Conservation (phyloP, 306 rosid genomes). For the Quercus alba region DNA sequence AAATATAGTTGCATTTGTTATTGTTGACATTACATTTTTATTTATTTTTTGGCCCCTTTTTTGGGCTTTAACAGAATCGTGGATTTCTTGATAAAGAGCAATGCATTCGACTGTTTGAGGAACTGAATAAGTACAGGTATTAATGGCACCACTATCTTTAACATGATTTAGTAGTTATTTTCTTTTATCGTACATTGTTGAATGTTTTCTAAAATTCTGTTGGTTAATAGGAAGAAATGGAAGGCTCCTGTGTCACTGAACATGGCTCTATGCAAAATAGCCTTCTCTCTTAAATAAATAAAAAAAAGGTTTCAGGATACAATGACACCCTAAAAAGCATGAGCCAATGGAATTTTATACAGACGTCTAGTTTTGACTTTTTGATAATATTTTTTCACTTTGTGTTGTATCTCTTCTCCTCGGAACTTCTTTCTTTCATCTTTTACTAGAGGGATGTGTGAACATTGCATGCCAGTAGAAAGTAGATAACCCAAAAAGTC, state of each 20-base stretch:
- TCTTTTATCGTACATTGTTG: conserved; percentile 1
- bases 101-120: conserved; percentile 79
- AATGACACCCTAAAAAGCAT: not conserved
- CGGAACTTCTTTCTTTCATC: not conserved
- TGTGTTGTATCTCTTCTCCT: not conserved
- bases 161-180: conserved; percentile 20
- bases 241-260: not conserved
- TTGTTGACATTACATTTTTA: conserved; percentile 9
- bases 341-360: not conserved
- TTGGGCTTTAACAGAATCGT: conserved; percentile 45
- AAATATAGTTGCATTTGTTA: conserved; percentile 9
- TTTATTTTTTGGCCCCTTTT: conserved; percentile 22
- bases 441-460: not conserved
- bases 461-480: not conserved
- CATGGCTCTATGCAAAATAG: not conserved
- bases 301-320: not conserved
- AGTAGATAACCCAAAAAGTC: not conserved
- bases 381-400: not conserved
- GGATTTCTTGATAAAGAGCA: conserved; percentile 64
- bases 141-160: conserved; percentile 6
- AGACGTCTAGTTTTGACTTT: not conserved
- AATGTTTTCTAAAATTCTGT: not conserved
- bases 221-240: conserved; percentile 1
- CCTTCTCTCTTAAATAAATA: not conserved
- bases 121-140: conserved; percentile 86